Base-by-base conservation (phyloP, 192 early-diverging fungal genomes). In the Entrophospora sp. region DNA sequence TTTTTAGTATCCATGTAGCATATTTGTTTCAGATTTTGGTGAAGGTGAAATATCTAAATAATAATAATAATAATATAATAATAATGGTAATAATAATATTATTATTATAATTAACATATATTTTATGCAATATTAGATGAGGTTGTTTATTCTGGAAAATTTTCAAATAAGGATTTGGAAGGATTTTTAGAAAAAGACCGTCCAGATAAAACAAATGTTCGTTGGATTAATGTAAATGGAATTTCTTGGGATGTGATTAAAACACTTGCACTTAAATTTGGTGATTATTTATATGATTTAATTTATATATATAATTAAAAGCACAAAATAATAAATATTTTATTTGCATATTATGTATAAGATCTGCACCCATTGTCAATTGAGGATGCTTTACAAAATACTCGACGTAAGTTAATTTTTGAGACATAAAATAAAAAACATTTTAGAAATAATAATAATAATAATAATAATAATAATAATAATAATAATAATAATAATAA, bases 221-320 rank as follows among this genome's bases (percentile, higher is more conserved):
- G 81, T 13, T 83, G 81, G 81, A 81, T 83, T 53, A 79, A 83
- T 36, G 69, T 81, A 27, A 68, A 77, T 25, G 77, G 77, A 20
- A 65, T 83, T 42, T 73, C 67, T 27, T 77, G 73, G 69, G 76
- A 77, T 52, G 71, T 78, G 18, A 74, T 78, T 55, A 78, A 73
- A 25, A 45, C 42, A 3, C 64, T 79, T 14, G 46, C 76, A 6
- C 45, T 72, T 2, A 63, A 65, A 46, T 77, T 75, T 40, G 69
- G 75, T 79, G 59, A 35, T 61, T 53, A 61, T 22, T 13, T 13
- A 14, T 38, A 22, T 16, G 2, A 10, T 28, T 25, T 2, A 8
- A 31, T 0, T 36, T n/a, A n/a, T n/a, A n/a, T n/a, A n/a, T n/a
- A n/a, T n/a, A n/a, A n/a, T 28, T 6, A n/a, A 48, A 28, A 12